Percentiles rank a stretch among this genome's conserved stretches.
These are phyloP conservation scores for Cladosporium halotolerans DNA, from an alignment of 2,329 filamentous ascomycete species.

Conservation along the genomic window DNA sequence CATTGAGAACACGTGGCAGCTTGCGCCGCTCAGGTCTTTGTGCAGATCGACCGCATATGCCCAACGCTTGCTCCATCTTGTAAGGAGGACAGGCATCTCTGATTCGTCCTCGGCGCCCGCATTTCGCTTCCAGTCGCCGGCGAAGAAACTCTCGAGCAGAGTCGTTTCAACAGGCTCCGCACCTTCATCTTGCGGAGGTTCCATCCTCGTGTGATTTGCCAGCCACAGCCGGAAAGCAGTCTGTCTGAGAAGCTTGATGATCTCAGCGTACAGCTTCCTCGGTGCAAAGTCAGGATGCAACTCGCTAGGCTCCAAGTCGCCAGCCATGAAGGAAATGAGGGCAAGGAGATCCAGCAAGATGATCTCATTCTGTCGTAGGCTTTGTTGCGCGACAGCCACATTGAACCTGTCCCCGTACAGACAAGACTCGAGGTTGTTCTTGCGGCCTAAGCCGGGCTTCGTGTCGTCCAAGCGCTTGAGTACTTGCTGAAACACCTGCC, in stretches of 20 bases:
- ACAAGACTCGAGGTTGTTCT: conserved; percentile 37
- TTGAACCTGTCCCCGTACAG: conserved; percentile 70
- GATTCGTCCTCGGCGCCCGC: conserved; percentile 17
- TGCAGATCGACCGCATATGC: conserved; percentile 34
- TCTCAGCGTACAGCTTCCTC: conserved; percentile 56
- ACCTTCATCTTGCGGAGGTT: conserved; percentile 37
- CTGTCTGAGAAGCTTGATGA: conserved; percentile 65
- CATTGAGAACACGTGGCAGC: conserved; percentile 36
- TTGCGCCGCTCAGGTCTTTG: conserved; percentile 34
- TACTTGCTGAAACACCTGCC: conserved; percentile 17
- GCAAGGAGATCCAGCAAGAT: conserved; percentile 77
- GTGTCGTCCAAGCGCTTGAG: conserved; percentile 48
- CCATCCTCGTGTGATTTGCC: conserved; percentile 36
- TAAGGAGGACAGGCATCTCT: conserved; percentile 31
- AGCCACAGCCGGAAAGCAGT: conserved; percentile 70
- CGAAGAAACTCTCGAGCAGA: conserved; percentile 35
- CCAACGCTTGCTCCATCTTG: conserved; percentile 44
- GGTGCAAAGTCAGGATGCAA: conserved; percentile 61
- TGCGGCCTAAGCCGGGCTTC: conserved; percentile 35
- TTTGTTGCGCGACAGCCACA: conserved; percentile 73
- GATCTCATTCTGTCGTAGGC: conserved; percentile 63
- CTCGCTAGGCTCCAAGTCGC: conserved; percentile 68
- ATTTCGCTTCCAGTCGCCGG: conserved; percentile 32
- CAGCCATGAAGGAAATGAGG: conserved; percentile 79
- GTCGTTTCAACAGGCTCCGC: conserved; percentile 19